Percentiles rank a stretch among this genome's conserved stretches.
Conservation (phyloP, 352 stramenopile genomes). For the Pythium rishiriense region DNA sequence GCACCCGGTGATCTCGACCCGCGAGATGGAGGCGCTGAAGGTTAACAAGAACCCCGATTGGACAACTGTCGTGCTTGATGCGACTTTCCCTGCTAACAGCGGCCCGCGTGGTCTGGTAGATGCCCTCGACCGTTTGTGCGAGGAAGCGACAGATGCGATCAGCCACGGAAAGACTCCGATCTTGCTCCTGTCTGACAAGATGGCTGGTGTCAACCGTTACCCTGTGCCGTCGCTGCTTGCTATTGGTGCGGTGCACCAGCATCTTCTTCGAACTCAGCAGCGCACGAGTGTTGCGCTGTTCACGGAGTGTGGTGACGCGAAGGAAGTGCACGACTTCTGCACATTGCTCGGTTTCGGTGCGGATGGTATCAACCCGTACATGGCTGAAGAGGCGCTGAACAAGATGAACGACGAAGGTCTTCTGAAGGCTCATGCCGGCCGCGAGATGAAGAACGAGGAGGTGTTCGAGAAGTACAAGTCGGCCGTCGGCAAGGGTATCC, state of each 20-base stretch:
- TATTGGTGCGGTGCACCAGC: constrained; percentile 95
- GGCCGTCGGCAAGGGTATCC: constrained; percentile 66
- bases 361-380: constrained; percentile 94
- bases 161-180: constrained; percentile 67
- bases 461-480: constrained; percentile 69
- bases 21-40: constrained; percentile 94
- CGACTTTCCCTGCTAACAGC: constrained; percentile 62
- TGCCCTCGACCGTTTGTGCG: constrained; percentile 92
- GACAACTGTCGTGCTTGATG: constrained; percentile 59
- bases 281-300: constrained; percentile 90
- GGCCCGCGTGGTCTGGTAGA: constrained; percentile 68
- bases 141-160: constrained; percentile 92
- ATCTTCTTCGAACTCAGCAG: constrained; percentile 94
- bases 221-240: constrained; percentile 94
- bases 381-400: constrained; percentile 93
- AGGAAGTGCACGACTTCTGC: constrained; percentile 96
- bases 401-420: constrained; percentile 95
- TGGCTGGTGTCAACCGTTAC: constrained; percentile 86
- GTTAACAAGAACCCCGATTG: constrained; percentile 60
- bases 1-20: constrained; percentile 91
- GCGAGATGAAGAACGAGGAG: constrained; percentile 53
- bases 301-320: constrained; percentile 92
- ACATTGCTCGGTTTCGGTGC: constrained; percentile 94
- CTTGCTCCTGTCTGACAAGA: constrained; percentile 92
- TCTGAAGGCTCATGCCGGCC: constrained; percentile 63